Evolutionary conservation across 2,329 filamentous ascomycete genomes (phyloP).

Genomic region (Colletotrichum sp.): DNA sequence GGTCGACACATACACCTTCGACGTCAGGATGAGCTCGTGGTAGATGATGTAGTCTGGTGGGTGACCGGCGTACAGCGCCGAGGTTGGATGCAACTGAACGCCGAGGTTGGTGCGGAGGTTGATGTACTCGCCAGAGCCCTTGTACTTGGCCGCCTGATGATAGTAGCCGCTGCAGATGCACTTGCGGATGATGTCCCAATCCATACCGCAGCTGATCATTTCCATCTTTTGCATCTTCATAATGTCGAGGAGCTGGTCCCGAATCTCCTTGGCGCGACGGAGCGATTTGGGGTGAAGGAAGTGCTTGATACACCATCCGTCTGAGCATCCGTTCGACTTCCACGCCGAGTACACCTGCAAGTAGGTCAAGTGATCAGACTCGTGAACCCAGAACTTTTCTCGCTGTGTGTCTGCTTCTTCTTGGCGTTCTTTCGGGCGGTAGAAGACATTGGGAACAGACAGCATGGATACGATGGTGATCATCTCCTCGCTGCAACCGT

Average conservation of each 20-base stretch:
- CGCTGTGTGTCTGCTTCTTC: slow-evolving; percentile 95
- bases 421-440: slow-evolving; percentile 93
- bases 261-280: slow-evolving; percentile 89
- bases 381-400: slow-evolving; percentile 98
- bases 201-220: slow-evolving; percentile 87
- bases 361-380: slow-evolving; percentile 95
- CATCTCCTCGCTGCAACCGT: slow-evolving; percentile 96
- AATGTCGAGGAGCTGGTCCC: slow-evolving; percentile 92
- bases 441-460: slow-evolving; percentile 95
- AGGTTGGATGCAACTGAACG: slow-evolving; percentile 93
- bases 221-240: slow-evolving; percentile 93
- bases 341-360: slow-evolving; percentile 96
- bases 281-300: slow-evolving; percentile 96
- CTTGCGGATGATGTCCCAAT: slow-evolving; percentile 94
- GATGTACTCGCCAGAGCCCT: slow-evolving; percentile 96
- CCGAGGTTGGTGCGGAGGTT: slow-evolving; percentile 94
- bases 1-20: slow-evolving; percentile 97
- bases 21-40: slow-evolving; percentile 95
- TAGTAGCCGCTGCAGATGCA: slow-evolving; percentile 99
- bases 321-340: slow-evolving; percentile 87
- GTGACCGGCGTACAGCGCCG: slow-evolving; percentile 91
- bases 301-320: slow-evolving; percentile 91
- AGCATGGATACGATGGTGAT: slow-evolving; percentile 98
- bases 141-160: slow-evolving; percentile 94
- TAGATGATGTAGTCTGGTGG: slow-evolving; percentile 97